phyloP scores from a whole-genome alignment of 345 rosid species.

The Hibiscus syriacus region DNA sequence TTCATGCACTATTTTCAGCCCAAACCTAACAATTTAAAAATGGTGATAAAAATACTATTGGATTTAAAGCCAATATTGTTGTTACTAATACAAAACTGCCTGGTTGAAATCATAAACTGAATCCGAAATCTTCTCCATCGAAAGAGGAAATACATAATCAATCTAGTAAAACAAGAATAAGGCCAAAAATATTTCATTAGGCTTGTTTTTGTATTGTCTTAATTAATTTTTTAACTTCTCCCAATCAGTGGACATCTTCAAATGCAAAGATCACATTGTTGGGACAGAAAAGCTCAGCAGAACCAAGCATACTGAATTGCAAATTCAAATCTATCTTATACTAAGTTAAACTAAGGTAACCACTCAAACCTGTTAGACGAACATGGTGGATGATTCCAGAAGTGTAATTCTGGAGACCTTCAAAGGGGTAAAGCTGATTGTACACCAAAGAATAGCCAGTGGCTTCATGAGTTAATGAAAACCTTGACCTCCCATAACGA shows the following conservation, averaged over 20 bases:
- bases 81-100: not conserved
- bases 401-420: conserved; percentile 61
- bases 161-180: not conserved
- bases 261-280: not conserved
- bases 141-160: not conserved
- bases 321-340: not conserved
- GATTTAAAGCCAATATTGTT: not conserved
- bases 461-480: conserved; percentile 23
- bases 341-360: not conserved
- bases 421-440: conserved; percentile 50
- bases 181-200: not conserved
- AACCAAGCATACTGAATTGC: not conserved
- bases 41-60: not conserved
- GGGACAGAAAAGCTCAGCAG: not conserved
- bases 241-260: not conserved
- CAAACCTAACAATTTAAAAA: not conserved
- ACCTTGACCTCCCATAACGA: conserved; percentile 35
- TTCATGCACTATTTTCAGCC: not conserved
- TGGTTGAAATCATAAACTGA: not conserved
- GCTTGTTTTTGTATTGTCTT: not conserved
- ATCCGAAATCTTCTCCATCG: not conserved
- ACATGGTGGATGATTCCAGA: conserved; percentile 90
- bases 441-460: conserved; percentile 61
- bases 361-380: conserved; percentile 42
- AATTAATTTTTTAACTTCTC: not conserved